A percentile compares a stretch with the other conserved stretches of the same genome.
These are phyloP conservation scores for Cunninghamia lanceolata DNA, from an alignment of 75 land plant genomes.

Conservation along the genomic window DNA sequence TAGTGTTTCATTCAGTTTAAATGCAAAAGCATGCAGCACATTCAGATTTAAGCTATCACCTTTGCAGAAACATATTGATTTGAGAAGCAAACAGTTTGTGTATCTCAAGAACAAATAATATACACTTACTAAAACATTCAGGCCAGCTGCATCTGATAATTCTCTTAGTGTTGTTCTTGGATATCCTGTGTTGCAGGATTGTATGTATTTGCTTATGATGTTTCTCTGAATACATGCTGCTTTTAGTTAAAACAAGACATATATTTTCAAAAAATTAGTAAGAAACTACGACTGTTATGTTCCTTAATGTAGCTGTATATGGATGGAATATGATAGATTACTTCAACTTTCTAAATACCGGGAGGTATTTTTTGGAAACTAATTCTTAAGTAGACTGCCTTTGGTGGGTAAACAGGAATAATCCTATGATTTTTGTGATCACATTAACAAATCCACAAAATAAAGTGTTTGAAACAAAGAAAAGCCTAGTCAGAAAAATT, in stretches of 20 bases:
- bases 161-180: not conserved
- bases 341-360: not conserved
- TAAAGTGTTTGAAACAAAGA: not conserved
- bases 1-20: not conserved
- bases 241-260: not conserved
- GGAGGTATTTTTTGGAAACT: not conserved
- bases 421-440: not conserved
- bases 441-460: not conserved
- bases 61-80: not conserved
- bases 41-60: not conserved
- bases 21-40: not conserved
- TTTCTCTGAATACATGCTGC: not conserved
- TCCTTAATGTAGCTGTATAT: not conserved
- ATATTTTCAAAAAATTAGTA: not conserved
- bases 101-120: not conserved
- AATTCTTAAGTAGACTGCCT: not conserved
- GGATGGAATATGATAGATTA: not conserved
- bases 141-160: not conserved
- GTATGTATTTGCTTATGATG: not conserved
- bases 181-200: not conserved
- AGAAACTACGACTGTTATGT: not conserved
- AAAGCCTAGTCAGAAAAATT: not conserved
- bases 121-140: not conserved
- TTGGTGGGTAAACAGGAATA: not conserved
- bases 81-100: no score